A percentile compares a stretch with the other conserved stretches of the same genome.
These are phyloP conservation scores for Harringtonia lauricola DNA, from an alignment of 2,329 filamentous ascomycete species.

Conservation along the genomic window DNA sequence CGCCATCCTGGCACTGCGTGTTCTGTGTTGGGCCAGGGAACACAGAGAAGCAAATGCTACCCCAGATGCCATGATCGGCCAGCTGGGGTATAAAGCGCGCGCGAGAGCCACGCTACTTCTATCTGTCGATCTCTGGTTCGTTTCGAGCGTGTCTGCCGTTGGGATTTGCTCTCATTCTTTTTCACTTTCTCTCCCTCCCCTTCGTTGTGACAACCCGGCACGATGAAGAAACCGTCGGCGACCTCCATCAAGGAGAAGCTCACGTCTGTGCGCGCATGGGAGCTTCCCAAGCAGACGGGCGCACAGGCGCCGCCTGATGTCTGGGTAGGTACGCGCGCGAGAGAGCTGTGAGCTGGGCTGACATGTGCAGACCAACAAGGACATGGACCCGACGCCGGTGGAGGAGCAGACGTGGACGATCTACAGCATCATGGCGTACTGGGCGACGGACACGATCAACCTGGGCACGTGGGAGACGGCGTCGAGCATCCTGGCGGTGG, in stretches of 20 bases:
- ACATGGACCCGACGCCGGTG: conserved; percentile 24
- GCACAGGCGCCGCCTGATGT: conserved; percentile 20
- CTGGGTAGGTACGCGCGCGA: conserved; percentile 12
- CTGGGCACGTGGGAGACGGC: conserved; percentile 17
- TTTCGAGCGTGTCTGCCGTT: too few species aligned
- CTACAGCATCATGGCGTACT: conserved; percentile 17
- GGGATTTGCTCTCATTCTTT: background rate
- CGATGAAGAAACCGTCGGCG: conserved; percentile 1
- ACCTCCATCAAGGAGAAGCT: conserved; percentile 8
- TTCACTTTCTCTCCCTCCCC: background rate
- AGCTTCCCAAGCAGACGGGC: conserved; percentile 19
- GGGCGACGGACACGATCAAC: conserved; percentile 17
- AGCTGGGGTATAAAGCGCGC: too few species aligned
- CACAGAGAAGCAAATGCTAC: too few species aligned
- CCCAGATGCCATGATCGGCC: too few species aligned
- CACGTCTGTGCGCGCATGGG: conserved; percentile 15
- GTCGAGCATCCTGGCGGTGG: conserved; percentile 13
- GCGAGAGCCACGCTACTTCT: too few species aligned
- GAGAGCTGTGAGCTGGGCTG: background rate
- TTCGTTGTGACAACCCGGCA: background rate
- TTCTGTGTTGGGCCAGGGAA: too few species aligned
- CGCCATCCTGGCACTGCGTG: too few species aligned
- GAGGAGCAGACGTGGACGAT: conserved; percentile 24
- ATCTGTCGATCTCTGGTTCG: too few species aligned
- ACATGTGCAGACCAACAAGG: conserved; percentile 13